phyloP scores from a whole-genome alignment of 2,329 filamentous ascomycete species.

The Aspergillus fumigatiaffinis region DNA sequence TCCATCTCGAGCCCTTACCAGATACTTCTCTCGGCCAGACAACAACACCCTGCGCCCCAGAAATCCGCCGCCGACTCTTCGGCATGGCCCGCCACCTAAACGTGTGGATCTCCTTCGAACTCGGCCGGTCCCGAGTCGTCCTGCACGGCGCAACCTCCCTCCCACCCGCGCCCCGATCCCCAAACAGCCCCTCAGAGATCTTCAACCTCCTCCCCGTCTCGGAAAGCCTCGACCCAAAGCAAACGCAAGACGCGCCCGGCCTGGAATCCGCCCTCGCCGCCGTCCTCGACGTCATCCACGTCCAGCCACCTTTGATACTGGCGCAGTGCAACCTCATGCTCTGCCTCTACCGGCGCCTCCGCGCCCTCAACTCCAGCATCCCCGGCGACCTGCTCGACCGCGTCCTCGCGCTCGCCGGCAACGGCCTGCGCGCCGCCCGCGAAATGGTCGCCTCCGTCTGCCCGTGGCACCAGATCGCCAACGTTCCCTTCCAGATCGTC shows the following conservation, averaged over 20 bases:
- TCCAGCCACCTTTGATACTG: conserved; percentile 43
- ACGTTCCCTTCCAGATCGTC: conserved; percentile 57
- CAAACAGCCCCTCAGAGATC: conserved; percentile 47
- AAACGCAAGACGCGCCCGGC: conserved; percentile 38
- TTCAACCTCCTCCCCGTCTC: conserved; percentile 52
- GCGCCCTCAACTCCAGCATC: conserved; percentile 48
- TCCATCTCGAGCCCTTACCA: conserved; percentile 27
- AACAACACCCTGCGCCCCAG: conserved; percentile 22
- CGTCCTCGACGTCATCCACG: conserved; percentile 41
- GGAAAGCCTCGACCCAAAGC: conserved; percentile 52
- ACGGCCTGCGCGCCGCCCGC: conserved; percentile 47
- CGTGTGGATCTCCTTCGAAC: conserved; percentile 57
- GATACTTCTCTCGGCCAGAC: conserved; percentile 13
- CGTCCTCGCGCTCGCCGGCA: conserved; percentile 44
- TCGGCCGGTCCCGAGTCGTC: conserved; percentile 51
- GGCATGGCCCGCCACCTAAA: conserved; percentile 56
- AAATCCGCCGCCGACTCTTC: conserved; percentile 44
- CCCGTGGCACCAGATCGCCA: conserved; percentile 59
- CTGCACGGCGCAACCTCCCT: conserved; percentile 46
- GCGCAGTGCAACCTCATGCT: conserved; percentile 55
- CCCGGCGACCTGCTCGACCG: conserved; percentile 42
- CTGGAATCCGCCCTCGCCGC: conserved; percentile 42
- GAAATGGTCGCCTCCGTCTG: conserved; percentile 42
- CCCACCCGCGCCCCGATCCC: conserved; percentile 36
- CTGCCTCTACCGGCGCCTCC: conserved; percentile 53